Conservation (phyloP, 768 basidiomycete genomes). For the Phanerochaete carnosa region DNA sequence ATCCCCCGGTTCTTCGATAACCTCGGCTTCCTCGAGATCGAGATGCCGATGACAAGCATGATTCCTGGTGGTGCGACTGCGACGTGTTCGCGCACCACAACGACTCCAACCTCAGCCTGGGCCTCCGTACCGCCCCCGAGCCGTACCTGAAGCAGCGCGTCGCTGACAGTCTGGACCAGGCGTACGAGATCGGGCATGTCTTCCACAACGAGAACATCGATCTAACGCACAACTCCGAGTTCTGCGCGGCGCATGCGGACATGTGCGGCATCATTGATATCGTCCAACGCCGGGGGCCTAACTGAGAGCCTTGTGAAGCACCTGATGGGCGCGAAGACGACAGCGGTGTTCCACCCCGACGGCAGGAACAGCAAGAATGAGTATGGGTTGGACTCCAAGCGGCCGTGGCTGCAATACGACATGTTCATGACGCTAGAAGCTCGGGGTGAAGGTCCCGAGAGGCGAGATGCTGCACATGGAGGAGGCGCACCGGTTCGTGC, state of each 20-base stretch:
- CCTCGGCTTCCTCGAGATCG: slow-evolving; percentile 96
- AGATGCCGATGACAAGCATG: slow-evolving; percentile 97
- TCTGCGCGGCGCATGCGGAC: slow-evolving; percentile 99
- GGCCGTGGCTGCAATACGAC: slow-evolving; percentile 98
- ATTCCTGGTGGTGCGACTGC: slow-evolving; percentile 97
- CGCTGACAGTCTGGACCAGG: slow-evolving; percentile 95
- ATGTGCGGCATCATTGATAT: slow-evolving; percentile 99
- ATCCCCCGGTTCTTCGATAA: slow-evolving; percentile 85
- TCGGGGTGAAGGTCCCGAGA: slow-evolving; percentile 87
- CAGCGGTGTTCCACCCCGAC: slow-evolving; percentile 86
- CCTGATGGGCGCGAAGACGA: slow-evolving; percentile 77
- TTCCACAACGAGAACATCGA: slow-evolving; percentile 99
- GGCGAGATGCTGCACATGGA: slow-evolving; percentile 86
- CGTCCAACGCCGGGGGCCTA: slow-evolving; percentile 85
- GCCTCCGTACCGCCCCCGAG: slow-evolving; percentile 96
- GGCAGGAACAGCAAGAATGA: slow-evolving; percentile 80
- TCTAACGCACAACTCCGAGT: slow-evolving; percentile 98
- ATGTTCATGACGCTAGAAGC: slow-evolving; percentile 97
- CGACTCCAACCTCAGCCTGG: slow-evolving; percentile 93
- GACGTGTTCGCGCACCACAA: slow-evolving; percentile 98
- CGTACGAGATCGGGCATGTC: slow-evolving; percentile 97
- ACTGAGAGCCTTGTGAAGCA: slow-evolving; percentile 88
- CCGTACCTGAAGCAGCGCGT: slow-evolving; percentile 97
- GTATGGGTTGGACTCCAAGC: slow-evolving; percentile 80
- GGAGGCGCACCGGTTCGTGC: slow-evolving; percentile 85